phyloP scores from a whole-genome alignment of 306 rosid genomes.

The Lupinus albus region DNA sequence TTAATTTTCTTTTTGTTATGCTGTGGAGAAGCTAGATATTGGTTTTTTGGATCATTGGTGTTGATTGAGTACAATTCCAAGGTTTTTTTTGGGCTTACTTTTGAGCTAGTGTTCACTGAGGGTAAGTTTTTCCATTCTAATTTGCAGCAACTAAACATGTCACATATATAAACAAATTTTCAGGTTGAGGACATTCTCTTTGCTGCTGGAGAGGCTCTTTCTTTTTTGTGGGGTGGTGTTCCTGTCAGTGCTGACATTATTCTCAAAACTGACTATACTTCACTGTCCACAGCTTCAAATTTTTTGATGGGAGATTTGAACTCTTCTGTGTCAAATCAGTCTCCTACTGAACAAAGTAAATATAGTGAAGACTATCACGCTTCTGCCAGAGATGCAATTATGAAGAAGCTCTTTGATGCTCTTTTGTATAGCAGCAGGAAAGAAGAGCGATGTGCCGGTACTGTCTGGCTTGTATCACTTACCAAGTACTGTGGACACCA shows the following conservation, averaged over 20 bases:
- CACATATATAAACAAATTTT: constrained; percentile 39
- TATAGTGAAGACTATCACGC: constrained; percentile 59
- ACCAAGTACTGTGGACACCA: constrained; percentile 88
- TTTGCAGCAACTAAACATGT: constrained; percentile 12
- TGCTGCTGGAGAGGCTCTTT: constrained; percentile 96
- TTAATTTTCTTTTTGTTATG: too few relatives aligned
- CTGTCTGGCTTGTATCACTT: constrained; percentile 92
- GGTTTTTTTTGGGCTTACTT: neutral
- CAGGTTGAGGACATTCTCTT: constrained; percentile 95
- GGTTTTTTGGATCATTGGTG: constrained; percentile 23
- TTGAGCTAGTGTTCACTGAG: neutral
- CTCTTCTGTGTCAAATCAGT: constrained; percentile 53
- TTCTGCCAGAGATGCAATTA: constrained; percentile 68
- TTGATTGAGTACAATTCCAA: constrained; percentile 6
- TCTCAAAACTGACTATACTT: constrained; percentile 81
- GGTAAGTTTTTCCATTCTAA: neutral
- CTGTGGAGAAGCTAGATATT: constrained; percentile 17
- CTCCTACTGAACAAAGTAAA: constrained; percentile 44
- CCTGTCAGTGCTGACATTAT: constrained; percentile 89
- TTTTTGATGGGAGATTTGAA: constrained; percentile 83
- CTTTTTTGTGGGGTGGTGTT: constrained; percentile 96
- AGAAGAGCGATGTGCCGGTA: constrained; percentile 97
- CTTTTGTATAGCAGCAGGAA: constrained; percentile 90
- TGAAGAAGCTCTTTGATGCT: constrained; percentile 80
- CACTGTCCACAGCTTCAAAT: constrained; percentile 89